A percentile compares a stretch with the other conserved stretches of the same genome.
Conservation (phyloP, 2,329 filamentous ascomycete genomes). For the Elsinoe fawcettii region DNA sequence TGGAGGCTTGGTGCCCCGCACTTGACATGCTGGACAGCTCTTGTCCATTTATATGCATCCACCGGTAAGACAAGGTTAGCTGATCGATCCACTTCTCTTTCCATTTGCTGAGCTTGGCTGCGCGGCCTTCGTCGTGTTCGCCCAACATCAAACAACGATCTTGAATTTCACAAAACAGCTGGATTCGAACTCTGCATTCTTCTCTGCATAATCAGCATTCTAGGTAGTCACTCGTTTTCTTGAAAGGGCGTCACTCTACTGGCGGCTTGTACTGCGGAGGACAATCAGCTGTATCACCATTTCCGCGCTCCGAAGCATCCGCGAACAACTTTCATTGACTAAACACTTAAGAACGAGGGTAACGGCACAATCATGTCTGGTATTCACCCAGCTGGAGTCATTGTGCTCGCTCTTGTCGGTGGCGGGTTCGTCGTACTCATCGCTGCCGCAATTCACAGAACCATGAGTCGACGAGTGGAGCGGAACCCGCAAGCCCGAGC, state of each 20-base stretch:
- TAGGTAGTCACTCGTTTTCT: too few species aligned
- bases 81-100: conserved; percentile 9
- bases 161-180: neutral
- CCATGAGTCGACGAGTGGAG: neutral
- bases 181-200: too few species aligned
- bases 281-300: too few species aligned
- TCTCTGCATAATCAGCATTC: too few species aligned
- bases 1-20: conserved; percentile 11
- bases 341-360: too few species aligned
- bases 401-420: conserved; percentile 9
- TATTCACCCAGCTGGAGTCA: neutral
- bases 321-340: neutral
- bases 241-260: too few species aligned
- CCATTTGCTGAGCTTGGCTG: neutral
- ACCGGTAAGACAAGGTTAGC: conserved; percentile 1
- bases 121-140: neutral
- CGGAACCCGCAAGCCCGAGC: neutral
- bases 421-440: conserved; percentile 11
- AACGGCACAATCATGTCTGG: neutral
- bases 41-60: neutral
- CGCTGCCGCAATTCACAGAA: conserved; percentile 11
- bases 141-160: neutral
- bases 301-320: neutral
- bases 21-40: neutral
- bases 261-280: too few species aligned